These are phyloP conservation scores for Talaromyces adpressus DNA, from an alignment of 495 filamentous ascomycete species.

Conservation along the genomic window DNA sequence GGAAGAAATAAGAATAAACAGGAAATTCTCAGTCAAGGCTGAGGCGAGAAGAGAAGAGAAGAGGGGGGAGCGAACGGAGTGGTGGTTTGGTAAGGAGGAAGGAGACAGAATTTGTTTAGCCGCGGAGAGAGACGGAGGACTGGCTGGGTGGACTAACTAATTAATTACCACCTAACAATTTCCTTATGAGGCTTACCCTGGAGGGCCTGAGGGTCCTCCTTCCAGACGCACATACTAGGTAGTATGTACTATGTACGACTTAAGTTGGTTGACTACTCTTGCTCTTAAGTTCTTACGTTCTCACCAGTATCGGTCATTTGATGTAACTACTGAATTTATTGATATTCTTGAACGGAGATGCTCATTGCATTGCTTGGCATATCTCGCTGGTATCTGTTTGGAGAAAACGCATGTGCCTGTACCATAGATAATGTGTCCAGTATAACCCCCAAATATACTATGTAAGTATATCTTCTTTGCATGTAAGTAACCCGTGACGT, in stretches of 20 bases:
- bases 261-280: background rate
- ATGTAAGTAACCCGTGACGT: background rate
- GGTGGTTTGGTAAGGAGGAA: background rate
- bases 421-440: background rate
- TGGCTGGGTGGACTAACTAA: background rate
- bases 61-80: constrained; percentile 10
- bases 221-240: background rate
- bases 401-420: background rate
- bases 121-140: constrained; percentile 3
- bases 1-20: constrained; percentile 3
- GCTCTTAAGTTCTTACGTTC: no score
- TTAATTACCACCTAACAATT: background rate
- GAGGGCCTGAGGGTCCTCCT: background rate
- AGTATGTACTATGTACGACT: no score
- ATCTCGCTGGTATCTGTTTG: background rate
- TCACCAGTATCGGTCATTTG: background rate
- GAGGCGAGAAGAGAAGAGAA: constrained; percentile 1
- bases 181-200: background rate
- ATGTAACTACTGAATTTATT: background rate
- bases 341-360: background rate
- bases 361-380: background rate
- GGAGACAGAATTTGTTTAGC: background rate
- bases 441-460: background rate
- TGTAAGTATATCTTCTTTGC: background rate
- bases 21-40: constrained; percentile 1